Base-by-base conservation (phyloP, 1,284 basidiomycete species). In the Heliocybe sulcata region DNA sequence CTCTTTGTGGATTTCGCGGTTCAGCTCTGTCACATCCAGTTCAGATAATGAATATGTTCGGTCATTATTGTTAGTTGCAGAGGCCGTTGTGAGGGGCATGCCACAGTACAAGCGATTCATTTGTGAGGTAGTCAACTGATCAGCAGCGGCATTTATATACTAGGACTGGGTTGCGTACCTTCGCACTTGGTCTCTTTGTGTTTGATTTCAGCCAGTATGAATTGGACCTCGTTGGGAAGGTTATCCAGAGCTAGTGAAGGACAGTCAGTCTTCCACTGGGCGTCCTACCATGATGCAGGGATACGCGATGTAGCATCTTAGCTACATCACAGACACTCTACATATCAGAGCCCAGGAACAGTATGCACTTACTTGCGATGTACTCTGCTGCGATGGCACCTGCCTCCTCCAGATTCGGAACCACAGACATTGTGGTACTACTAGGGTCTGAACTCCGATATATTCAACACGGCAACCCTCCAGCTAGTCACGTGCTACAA, bases 151-250 rank as follows among this genome's bases (percentile, higher is more conserved):
- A n/a, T n/a, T n/a, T n/a, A n/a, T n/a, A n/a, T n/a, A n/a, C n/a
- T n/a, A 52, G 35, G 31, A 38, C 33, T 45, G 26, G 48, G 38
- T 52, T 38, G 64, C 66, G 58, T 58, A 76, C 83, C 81, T 71
- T 82, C 77, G 9, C 72, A 73, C 57, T 72, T 71, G 31, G 65
- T 65, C 54, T 84, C 82, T 63, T 79, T 82, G 58, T 77, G 77
- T 57, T 77, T 79, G 54, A 92, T 90, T 68, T 91, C 88, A 51
- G 83, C 77, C 11, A 90, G 72, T 9, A 91, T 71, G 64, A 84
- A 83, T 31, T 81, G 80, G 6, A 90, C 80, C 67, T 91, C 89
- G 54, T 77, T 79, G 0, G 86, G 85, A 45, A 91, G 72, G 64
- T 90, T 91, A 60, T 92, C 89, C 27, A 92, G 74, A 61, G 81